Evolutionary conservation across 2,329 filamentous ascomycete species (phyloP).

Genomic region (Microdochium trichocladiopsis): DNA sequence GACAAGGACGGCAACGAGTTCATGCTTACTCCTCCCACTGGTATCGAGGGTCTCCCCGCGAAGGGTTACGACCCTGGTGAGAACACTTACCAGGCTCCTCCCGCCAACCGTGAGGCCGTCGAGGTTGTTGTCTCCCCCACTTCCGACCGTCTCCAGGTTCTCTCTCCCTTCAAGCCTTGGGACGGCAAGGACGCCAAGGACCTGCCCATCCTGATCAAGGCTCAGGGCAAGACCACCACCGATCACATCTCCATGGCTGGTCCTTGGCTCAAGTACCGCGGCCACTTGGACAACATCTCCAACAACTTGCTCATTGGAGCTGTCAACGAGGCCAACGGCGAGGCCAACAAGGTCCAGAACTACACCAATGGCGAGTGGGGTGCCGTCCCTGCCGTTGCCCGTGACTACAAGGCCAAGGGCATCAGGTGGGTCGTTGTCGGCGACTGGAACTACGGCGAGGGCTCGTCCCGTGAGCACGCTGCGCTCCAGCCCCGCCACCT

Average conservation of each 20-base stretch:
- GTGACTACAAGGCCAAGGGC: constrained; percentile 97
- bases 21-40: constrained; percentile 72
- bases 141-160: constrained; percentile 90
- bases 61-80: constrained; percentile 84
- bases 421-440: constrained; percentile 96
- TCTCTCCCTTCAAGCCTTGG: constrained; percentile 81
- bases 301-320: constrained; percentile 99
- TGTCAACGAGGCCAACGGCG: constrained; percentile 89
- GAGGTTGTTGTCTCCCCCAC: constrained; percentile 76
- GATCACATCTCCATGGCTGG: constrained; percentile 97
- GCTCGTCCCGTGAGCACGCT: constrained; percentile 94
- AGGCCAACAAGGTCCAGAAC: constrained; percentile 98
- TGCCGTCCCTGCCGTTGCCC: constrained; percentile 86
- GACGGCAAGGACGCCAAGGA: constrained; percentile 82
- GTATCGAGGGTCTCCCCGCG: constrained; percentile 65
- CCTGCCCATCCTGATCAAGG: constrained; percentile 93
- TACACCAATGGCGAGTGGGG: constrained; percentile 74
- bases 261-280: constrained; percentile 97
- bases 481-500: constrained; percentile 96
- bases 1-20: constrained; percentile 97
- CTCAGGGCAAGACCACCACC: constrained; percentile 91
- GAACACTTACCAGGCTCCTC: constrained; percentile 95
- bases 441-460: constrained; percentile 99
- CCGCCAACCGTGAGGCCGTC: constrained; percentile 66
- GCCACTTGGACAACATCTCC: constrained; percentile 98